These are phyloP conservation scores for Aspergillus sp. DNA, from an alignment of 2,329 filamentous ascomycete genomes.

Conservation along the genomic window DNA sequence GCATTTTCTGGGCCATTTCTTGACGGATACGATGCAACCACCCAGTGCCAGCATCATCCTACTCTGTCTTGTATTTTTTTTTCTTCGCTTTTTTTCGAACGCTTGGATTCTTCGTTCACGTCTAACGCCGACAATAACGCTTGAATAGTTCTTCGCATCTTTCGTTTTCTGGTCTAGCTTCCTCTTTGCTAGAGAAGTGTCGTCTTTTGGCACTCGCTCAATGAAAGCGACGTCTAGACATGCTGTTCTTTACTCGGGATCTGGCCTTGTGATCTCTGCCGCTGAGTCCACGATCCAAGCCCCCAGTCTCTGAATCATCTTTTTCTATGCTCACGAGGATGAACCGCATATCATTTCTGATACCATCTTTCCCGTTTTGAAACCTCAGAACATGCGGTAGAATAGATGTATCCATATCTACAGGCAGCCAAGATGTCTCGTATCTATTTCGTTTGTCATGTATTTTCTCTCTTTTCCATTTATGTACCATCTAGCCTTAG, in stretches of 20 bases:
- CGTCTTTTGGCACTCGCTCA: neutral
- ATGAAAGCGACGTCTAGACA: slow-evolving; percentile 9
- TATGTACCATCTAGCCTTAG: slow-evolving; percentile 9
- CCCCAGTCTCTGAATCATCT: slow-evolving; percentile 9
- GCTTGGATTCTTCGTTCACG: slow-evolving; percentile 16
- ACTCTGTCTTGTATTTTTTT: slow-evolving; percentile 18
- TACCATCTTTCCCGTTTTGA: slow-evolving; percentile 15
- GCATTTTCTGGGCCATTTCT: slow-evolving; percentile 21
- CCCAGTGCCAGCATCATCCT: slow-evolving; percentile 14
- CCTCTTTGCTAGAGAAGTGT: neutral
- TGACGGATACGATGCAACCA: slow-evolving; percentile 19
- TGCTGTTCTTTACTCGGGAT: slow-evolving; percentile 7
- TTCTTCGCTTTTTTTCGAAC: slow-evolving; percentile 13
- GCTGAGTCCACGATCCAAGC: neutral
- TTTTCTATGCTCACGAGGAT: slow-evolving; percentile 16
- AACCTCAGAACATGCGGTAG: slow-evolving; percentile 25
- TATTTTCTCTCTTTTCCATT: slow-evolving; percentile 1
- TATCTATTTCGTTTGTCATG: slow-evolving; percentile 8
- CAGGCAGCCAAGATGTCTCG: slow-evolving; percentile 14
- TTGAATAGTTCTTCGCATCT: slow-evolving; percentile 9
- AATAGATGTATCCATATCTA: slow-evolving; percentile 38
- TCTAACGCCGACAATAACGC: slow-evolving; percentile 8
- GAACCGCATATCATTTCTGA: slow-evolving; percentile 16
- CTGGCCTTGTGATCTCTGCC: slow-evolving; percentile 4
- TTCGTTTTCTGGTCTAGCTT: neutral